Evolutionary conservation across 257 asterid species (phyloP).

Genomic region (Petunia secreta): DNA sequence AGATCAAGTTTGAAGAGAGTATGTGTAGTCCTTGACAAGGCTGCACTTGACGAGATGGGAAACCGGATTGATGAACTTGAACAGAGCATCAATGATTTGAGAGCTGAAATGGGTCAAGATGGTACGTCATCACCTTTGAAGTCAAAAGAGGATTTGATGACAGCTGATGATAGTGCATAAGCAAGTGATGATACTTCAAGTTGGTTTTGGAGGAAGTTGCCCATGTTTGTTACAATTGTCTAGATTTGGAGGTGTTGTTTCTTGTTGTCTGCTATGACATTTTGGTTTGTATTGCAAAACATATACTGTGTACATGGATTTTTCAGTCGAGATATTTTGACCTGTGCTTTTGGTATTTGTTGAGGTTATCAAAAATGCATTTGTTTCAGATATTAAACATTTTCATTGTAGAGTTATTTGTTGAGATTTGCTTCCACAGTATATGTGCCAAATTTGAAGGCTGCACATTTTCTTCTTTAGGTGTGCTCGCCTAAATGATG

Average conservation of each 20-base stretch:
- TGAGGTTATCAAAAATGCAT: neutral
- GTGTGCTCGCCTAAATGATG: neutral
- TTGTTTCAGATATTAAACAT: neutral
- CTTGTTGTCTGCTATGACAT: slow-evolving; percentile 9
- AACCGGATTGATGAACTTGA: slow-evolving; percentile 83
- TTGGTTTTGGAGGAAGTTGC: neutral
- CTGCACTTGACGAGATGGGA: slow-evolving; percentile 92
- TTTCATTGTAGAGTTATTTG: neutral
- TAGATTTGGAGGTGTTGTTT: slow-evolving; percentile 7
- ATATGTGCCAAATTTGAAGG: neutral
- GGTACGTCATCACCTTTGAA: slow-evolving; percentile 72
- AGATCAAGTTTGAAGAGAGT: slow-evolving; percentile 21
- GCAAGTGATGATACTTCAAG: neutral
- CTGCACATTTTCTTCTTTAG: neutral
- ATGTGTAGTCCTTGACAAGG: slow-evolving; percentile 47
- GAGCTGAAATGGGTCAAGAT: slow-evolving; percentile 89
- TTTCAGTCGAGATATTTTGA: slow-evolving; percentile 11
- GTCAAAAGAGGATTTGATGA: slow-evolving; percentile 55
- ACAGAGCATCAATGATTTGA: slow-evolving; percentile 86
- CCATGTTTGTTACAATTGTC: slow-evolving; percentile 3
- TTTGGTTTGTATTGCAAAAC: slow-evolving; percentile 13
- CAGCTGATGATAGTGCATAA: slow-evolving; percentile 53
- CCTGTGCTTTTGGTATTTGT: slow-evolving; percentile 17
- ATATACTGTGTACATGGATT: slow-evolving; percentile 16
- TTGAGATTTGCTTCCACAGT: neutral